Percentiles rank a stretch among this genome's conserved stretches.
Conservation (phyloP, 202 grass and related monocot species). For the Alloteropsis angusta region DNA sequence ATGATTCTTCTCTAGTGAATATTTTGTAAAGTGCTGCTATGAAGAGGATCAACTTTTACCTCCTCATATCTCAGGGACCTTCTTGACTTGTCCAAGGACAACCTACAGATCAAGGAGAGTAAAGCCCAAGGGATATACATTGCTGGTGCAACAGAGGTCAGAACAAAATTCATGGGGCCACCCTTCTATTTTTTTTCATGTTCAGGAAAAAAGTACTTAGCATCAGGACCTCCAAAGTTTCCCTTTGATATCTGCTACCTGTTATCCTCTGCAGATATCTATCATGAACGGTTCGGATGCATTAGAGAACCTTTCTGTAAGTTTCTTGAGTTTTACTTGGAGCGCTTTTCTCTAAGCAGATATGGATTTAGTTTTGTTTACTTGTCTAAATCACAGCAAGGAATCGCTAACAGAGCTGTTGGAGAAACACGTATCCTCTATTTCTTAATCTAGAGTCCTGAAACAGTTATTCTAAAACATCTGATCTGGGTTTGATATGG, state of each 20-base stretch:
- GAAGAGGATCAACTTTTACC: background rate
- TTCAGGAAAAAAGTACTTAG: background rate
- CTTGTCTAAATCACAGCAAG: slow-evolving; percentile 51
- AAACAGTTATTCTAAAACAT: slow-evolving; percentile 22
- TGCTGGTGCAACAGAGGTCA: slow-evolving; percentile 76
- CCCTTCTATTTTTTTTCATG: background rate
- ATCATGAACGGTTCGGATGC: slow-evolving; percentile 53
- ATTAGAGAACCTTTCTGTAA: slow-evolving; percentile 65
- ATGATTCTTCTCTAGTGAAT: slow-evolving; percentile 7
- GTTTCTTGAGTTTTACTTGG: slow-evolving; percentile 20
- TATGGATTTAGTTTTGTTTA: slow-evolving; percentile 12
- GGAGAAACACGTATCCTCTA: slow-evolving; percentile 76
- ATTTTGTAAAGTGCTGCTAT: background rate
- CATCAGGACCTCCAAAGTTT: background rate
- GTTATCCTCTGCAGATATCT: slow-evolving; percentile 41
- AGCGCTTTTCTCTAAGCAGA: slow-evolving; percentile 16
- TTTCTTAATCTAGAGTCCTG: slow-evolving; percentile 16
- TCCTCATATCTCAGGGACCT: slow-evolving; percentile 58
- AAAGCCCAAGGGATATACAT: slow-evolving; percentile 82
- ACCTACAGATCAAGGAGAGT: slow-evolving; percentile 85
- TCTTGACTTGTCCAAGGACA: slow-evolving; percentile 91
- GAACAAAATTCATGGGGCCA: background rate
- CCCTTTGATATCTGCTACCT: slow-evolving; percentile 12
- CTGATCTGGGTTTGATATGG: background rate
- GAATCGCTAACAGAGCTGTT: slow-evolving; percentile 85